These are phyloP conservation scores for Ceratobasidium sp. DNA, from an alignment of 1,284 basidiomycete genomes.

Conservation along the genomic window DNA sequence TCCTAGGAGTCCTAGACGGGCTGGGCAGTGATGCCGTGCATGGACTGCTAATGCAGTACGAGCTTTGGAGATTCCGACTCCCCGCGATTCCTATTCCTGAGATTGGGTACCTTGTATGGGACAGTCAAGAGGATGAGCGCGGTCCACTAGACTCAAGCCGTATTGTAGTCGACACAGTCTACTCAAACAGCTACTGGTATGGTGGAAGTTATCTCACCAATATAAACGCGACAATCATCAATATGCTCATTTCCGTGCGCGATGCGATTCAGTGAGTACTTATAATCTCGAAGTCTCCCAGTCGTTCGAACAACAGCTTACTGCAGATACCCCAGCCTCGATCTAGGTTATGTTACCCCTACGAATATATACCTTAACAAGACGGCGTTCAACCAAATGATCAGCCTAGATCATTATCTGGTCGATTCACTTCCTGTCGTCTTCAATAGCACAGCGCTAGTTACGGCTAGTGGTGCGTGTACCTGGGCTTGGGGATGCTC, in stretches of 20 bases:
- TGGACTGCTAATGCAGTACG: neutral
- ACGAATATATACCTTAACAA: constrained; percentile 13
- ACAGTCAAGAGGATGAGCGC: neutral
- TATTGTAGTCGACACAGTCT: neutral
- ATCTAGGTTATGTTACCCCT: neutral
- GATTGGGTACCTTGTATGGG: neutral
- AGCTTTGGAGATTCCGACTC: no score
- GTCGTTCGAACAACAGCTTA: neutral
- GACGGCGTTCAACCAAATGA: neutral
- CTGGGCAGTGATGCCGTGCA: neutral
- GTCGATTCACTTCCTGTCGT: neutral
- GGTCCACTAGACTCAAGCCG: neutral
- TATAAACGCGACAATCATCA: constrained; percentile 1
- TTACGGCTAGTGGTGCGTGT: neutral
- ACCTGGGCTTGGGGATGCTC: constrained; percentile 14
- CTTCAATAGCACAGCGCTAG: neutral
- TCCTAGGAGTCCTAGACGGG: neutral
- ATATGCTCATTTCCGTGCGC: neutral
- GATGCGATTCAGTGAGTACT: constrained; percentile 26
- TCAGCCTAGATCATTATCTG: neutral
- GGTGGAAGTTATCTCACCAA: neutral
- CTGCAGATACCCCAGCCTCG: neutral
- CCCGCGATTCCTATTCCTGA: neutral
- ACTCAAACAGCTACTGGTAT: constrained; percentile 17
- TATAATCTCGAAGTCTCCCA: neutral